phyloP scores from a whole-genome alignment of 768 basidiomycete species.

The Tricholoma sp. region DNA sequence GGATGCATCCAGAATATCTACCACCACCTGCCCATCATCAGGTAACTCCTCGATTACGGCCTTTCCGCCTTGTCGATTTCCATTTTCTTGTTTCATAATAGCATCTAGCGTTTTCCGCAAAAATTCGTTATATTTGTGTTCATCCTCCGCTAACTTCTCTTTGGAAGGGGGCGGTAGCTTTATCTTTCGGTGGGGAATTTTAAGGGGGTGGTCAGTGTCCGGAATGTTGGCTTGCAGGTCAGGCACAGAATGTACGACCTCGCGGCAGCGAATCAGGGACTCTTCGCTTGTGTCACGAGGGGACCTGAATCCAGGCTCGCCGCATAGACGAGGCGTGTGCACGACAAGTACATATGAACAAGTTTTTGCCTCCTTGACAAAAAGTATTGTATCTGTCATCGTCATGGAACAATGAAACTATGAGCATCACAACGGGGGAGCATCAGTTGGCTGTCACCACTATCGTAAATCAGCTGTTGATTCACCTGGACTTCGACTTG shows the following conservation, averaged over 20 bases:
- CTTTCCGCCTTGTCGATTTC: slow-evolving; percentile 19
- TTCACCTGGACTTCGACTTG: slow-evolving; percentile 94
- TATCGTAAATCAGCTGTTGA: slow-evolving; percentile 9
- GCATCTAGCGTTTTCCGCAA: slow-evolving; percentile 36
- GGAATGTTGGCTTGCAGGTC: slow-evolving; percentile 28
- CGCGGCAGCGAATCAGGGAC: slow-evolving; percentile 71
- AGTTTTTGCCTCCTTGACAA: slow-evolving; percentile 90
- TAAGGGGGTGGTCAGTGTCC: slow-evolving; percentile 52
- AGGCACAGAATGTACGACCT: slow-evolving; percentile 49
- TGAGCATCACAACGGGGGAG: slow-evolving; percentile 9
- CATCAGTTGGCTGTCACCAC: slow-evolving; percentile 8
- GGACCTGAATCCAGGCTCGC: slow-evolving; percentile 88
- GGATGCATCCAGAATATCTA: slow-evolving; percentile 43
- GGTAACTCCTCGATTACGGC: slow-evolving; percentile 37
- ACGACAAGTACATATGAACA: slow-evolving; percentile 94
- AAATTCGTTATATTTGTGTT: slow-evolving; percentile 24
- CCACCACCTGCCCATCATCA: slow-evolving; percentile 35
- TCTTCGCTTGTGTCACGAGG: slow-evolving; percentile 62
- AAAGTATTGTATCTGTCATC: slow-evolving; percentile 83
- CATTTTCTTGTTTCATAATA: slow-evolving; percentile 23
- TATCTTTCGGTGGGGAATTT: slow-evolving; percentile 44
- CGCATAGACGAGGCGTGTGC: slow-evolving; percentile 91
- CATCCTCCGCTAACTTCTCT: slow-evolving; percentile 7
- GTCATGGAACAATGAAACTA: slow-evolving; percentile 97
- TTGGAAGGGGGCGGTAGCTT: slow-evolving; percentile 37